Evolutionary conservation across 2,329 filamentous ascomycete genomes (phyloP), one percentile per base, ranked within the genome.

Genomic region (Cercospora berteroae): DNA sequence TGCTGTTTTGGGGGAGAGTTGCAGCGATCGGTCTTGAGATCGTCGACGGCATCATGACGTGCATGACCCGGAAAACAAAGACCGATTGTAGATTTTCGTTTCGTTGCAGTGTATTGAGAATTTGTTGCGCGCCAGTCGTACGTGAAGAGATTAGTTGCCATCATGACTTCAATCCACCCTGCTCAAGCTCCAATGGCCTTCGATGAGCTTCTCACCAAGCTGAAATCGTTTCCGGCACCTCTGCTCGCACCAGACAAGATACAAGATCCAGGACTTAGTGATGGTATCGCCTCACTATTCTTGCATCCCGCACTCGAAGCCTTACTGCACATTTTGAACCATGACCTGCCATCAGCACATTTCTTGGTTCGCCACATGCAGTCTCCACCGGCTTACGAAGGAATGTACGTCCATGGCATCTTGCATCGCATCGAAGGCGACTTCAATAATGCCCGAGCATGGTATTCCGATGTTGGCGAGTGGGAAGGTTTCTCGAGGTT

Each of bases 331-430:
- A 78, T 86, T 63, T 76, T 85, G 31, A 86, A 86, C 72, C 75
- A 77, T 68, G 84, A 86, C 72, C 76, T 86, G 0, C 77, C 82
- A 4, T 79, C 77, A 20, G 84, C 84, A 0, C 84, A 86, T 74
- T 86, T 86, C 73, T 78, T 86, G 1, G 78, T 83, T 25, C 79
- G 84, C 1, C 82, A 86, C 70, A 85, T 85, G 83, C 81, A 84
- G 73, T 79, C 80, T 8, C 73, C 79, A 13, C 83, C 84, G 0
- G 81, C 81, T 0, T 78, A 78, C 48, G 84, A 85, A 68, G 81
- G 80, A 16, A 86, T 86, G 83, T 80, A 82, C 44, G 76, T 85
- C 1, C 84, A 85, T 68, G 80, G 81, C 4, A 81, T 86, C 13
- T 72, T 86, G 67, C 83, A 85, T 66, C 77, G 83, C 1, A 78